These are phyloP conservation scores for Triticum aestivum DNA, from an alignment of 176 grass and related monocot species.

Conservation along the genomic window IWGSC_CS_RefSeq_v2.1 NC_057803.1:463699750-463700249, in stretches of 20 bases:
- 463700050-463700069: neutral
- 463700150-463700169: constrained; percentile 98
- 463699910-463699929: constrained; percentile 96
- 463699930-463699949: constrained; percentile 89
- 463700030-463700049: neutral
- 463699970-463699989: neutral
- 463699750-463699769: constrained; percentile 90
- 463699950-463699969: constrained; percentile 59
- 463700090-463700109: constrained; percentile 23
- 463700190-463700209: constrained; percentile 95
- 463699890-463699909: constrained; percentile 98
- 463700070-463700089: constrained; percentile 9
- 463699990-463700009: neutral
- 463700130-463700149: constrained; percentile 99
- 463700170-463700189: constrained; percentile 97
- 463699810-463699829: constrained; percentile 25
- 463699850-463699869: constrained; percentile 45
- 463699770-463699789: neutral
- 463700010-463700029: neutral
- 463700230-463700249: constrained; percentile 59
- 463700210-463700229: constrained; percentile 90
- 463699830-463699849: constrained; percentile 15
- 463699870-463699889: constrained; percentile 82
- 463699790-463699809: neutral
- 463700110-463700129: constrained; percentile 38